Conservation (phyloP, 202 grass and related monocot genomes). For the Digitaria exilis region DNA sequence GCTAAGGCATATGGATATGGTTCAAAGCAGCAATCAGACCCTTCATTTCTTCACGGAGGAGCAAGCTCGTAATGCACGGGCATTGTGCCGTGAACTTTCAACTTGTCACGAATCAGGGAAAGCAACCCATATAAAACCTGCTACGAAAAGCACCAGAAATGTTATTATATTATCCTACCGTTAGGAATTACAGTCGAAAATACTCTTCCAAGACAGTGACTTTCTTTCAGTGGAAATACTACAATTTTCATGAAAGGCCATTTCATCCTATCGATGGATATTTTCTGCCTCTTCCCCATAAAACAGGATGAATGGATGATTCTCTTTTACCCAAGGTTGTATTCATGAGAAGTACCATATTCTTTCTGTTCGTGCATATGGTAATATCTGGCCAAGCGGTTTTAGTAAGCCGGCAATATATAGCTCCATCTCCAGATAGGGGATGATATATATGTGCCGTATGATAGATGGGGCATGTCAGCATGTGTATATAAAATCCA, state of each 20-base stretch:
- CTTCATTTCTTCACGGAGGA: not conserved
- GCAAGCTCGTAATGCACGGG: not conserved
- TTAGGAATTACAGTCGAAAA: not conserved
- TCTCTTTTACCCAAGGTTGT: not conserved
- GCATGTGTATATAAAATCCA: not conserved
- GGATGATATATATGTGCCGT: not conserved
- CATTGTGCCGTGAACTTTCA: conserved; percentile 8
- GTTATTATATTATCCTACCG: not conserved
- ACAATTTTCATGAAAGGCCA: not conserved
- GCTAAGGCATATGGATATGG: not conserved
- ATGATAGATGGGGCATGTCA: not conserved
- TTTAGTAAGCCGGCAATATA: not conserved
- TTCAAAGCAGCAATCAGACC: not conserved
- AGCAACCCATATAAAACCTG: not conserved
- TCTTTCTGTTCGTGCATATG: not conserved
- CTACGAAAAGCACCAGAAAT: not conserved
- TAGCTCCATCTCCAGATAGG: not conserved
- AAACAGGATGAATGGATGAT: not conserved
- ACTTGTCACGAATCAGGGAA: not conserved
- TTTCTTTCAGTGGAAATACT: not conserved
- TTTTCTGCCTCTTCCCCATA: not conserved
- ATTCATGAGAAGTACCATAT: not conserved
- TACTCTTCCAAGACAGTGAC: not conserved
- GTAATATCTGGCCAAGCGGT: not conserved
- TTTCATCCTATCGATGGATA: not conserved